Evolutionary conservation across 2,329 filamentous ascomycete genomes (phyloP).

Genomic region (Alternaria viburni): DNA sequence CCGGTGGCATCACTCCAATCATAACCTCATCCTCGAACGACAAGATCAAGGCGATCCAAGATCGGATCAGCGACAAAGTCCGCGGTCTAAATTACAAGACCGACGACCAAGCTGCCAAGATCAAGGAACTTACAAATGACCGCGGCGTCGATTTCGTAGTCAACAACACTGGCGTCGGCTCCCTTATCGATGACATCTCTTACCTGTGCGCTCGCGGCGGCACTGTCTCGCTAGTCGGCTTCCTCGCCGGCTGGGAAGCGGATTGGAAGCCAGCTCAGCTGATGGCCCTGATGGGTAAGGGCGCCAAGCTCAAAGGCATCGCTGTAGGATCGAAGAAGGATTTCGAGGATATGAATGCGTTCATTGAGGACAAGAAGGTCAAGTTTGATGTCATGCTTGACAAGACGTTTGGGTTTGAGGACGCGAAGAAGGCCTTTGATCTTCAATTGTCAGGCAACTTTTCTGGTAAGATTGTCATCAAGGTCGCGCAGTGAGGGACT

Average conservation of each 20-base stretch:
- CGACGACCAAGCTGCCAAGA: constrained; percentile 62
- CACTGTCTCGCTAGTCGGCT: constrained; percentile 34
- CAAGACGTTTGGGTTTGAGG: constrained; percentile 42
- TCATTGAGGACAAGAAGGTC: constrained; percentile 45
- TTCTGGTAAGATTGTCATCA: constrained; percentile 40
- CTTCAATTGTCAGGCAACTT: constrained; percentile 45
- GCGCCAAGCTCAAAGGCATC: constrained; percentile 51
- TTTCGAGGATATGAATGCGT: constrained; percentile 47
- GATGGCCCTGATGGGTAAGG: constrained; percentile 26
- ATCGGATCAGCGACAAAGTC: constrained; percentile 19
- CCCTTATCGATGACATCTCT: constrained; percentile 22
- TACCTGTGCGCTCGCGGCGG: constrained; percentile 21
- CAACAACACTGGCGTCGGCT: constrained; percentile 42
- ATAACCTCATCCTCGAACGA: constrained; percentile 64
- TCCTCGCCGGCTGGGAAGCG: constrained; percentile 21
- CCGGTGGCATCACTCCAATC: constrained; percentile 52
- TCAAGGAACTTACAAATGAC: constrained; percentile 52
- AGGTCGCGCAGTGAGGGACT: neutral
- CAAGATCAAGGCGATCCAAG: constrained; percentile 59
- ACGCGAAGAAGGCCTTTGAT: constrained; percentile 43
- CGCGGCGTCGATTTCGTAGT: constrained; percentile 56
- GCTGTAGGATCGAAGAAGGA: constrained; percentile 64
- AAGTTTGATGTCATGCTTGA: constrained; percentile 38
- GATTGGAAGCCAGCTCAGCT: constrained; percentile 16
- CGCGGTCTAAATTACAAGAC: constrained; percentile 65